Conservation (phyloP, 2,329 filamentous ascomycete genomes). For the Epichloe coenophiala region DNA sequence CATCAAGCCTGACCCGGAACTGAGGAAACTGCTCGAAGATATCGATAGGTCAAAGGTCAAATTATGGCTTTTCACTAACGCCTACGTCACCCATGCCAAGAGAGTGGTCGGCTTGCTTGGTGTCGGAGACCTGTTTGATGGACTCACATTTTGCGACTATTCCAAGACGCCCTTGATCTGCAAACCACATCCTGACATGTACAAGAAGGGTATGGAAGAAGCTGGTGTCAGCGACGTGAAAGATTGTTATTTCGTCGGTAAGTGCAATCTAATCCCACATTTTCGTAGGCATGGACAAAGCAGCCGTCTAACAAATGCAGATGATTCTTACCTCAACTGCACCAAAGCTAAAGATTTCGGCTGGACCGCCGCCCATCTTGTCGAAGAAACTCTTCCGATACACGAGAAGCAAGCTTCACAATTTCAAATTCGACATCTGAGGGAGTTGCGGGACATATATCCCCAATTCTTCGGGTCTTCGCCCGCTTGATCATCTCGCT, state of each 20-base stretch:
- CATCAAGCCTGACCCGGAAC: slow-evolving; percentile 62
- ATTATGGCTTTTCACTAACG: slow-evolving; percentile 92
- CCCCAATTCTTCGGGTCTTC: slow-evolving; percentile 70
- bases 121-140: slow-evolving; percentile 83
- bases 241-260: slow-evolving; percentile 88
- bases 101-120: slow-evolving; percentile 69
- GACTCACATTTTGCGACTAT: slow-evolving; percentile 93
- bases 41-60: slow-evolving; percentile 76
- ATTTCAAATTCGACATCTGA: slow-evolving; percentile 61
- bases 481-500: neutral
- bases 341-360: slow-evolving; percentile 62
- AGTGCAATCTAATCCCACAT: slow-evolving; percentile 19
- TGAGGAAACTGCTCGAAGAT: slow-evolving; percentile 65
- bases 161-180: slow-evolving; percentile 58
- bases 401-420: slow-evolving; percentile 55
- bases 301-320: slow-evolving; percentile 27
- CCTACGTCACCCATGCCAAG: slow-evolving; percentile 77
- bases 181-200: slow-evolving; percentile 78
- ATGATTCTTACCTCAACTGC: slow-evolving; percentile 81
- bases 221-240: slow-evolving; percentile 54
- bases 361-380: slow-evolving; percentile 75
- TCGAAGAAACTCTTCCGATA: slow-evolving; percentile 57
- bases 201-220: slow-evolving; percentile 74
- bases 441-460: slow-evolving; percentile 63
- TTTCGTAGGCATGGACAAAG: neutral